Evolutionary conservation across 371 early-diverging fungal genomes (phyloP).

Genomic region (Lichtheimia corymbifera): DNA sequence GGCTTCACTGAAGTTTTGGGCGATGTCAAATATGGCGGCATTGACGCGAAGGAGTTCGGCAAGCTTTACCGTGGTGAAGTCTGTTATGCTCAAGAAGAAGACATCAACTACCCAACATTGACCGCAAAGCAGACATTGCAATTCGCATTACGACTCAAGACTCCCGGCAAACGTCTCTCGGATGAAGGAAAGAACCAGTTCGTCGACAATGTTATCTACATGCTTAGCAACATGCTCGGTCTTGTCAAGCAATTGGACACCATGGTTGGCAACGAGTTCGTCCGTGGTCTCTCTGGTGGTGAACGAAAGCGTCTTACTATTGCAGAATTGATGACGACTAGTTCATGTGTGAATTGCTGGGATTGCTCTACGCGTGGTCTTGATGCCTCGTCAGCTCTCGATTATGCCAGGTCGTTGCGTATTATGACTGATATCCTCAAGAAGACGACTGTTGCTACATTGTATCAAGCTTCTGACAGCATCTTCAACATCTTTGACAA

Average conservation of each 20-base stretch:
- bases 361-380: conserved; percentile 89
- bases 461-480: conserved; percentile 68
- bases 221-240: conserved; percentile 62
- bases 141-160: conserved; percentile 52
- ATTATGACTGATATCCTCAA: conserved; percentile 62
- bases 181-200: conserved; percentile 22
- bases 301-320: conserved; percentile 85
- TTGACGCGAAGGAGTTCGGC: conserved; percentile 39
- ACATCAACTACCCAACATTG: conserved; percentile 42
- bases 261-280: conserved; percentile 78
- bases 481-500: conserved; percentile 80
- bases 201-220: conserved; percentile 33
- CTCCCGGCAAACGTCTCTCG: conserved; percentile 35
- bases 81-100: conserved; percentile 53
- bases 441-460: no score
- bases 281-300: conserved; percentile 85
- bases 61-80: conserved; percentile 42
- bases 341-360: conserved; percentile 74
- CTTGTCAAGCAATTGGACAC: conserved; percentile 73
- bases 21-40: conserved; percentile 43
- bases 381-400: conserved; percentile 86
- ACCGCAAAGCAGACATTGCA: conserved; percentile 51
- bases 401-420: conserved; percentile 68
- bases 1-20: conserved; percentile 44
- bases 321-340: conserved; percentile 81